Base-by-base conservation (phyloP, 169 alveolate genomes). In the Condylostoma magnum region DNA sequence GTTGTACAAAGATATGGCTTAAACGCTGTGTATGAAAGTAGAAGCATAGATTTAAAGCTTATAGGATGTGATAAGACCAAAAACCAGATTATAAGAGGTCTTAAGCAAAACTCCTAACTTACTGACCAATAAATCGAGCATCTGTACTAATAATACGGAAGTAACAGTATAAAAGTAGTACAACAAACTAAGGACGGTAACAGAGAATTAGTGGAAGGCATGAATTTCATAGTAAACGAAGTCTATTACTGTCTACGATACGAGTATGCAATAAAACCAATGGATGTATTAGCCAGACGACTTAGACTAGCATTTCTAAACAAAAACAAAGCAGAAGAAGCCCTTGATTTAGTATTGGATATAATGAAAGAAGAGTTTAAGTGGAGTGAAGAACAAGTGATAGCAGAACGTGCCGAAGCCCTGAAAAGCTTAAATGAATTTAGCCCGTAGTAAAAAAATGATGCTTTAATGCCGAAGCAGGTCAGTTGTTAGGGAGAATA, bases 211-310 rank as follows among this genome's bases (percentile, higher is more conserved):
- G 87, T 81, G 36, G 79, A 74, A 20, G 65, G 70, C 25, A 60
- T 69, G 52, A 85, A 82, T 0, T 66, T 71, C 74, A 50, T 82
- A 12, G 79, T 72, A 36, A 80, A 86, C 18, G 94, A 88, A 74
- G 54, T 88, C 15, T 28, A 71, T 5, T 82, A 88, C 55, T 74
- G 75, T 2, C 48, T 79, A 0, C 66, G 83, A 25, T 30, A 76
- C 37, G 94, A 88, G 58, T 51, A 79, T 71, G 94, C 92, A 38
- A 47, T 66, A 34, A 76, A 81, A 30, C 89, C 92, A 3, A 76
- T 78, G 30, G 94, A 88, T 69, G 68, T 88, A 18, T 25, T 88
- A 3, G 82, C 86, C 30, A 82, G 94, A 68, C 81, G 94, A 77
- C 60, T 79, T 2, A 78, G 86, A 30, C n/a, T 88, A 0, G 87